phyloP scores from a whole-genome alignment of 2,329 filamentous ascomycete species.

The Exophiala viscosa region DNA sequence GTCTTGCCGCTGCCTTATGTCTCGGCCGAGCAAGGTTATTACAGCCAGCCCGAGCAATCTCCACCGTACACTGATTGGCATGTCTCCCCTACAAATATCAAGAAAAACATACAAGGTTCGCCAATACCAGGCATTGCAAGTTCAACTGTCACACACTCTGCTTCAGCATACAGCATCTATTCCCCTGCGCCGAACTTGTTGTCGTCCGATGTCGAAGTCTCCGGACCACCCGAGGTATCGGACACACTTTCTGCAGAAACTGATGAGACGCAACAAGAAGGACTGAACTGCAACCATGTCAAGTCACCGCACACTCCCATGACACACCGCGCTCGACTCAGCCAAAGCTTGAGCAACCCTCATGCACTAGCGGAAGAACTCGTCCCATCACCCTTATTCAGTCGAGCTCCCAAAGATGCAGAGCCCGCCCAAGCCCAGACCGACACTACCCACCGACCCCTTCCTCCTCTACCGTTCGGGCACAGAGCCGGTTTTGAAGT shows the following conservation, averaged over 20 bases:
- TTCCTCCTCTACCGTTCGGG: constrained; percentile 25
- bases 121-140: background rate
- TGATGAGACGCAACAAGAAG: background rate
- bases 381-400: constrained; percentile 27
- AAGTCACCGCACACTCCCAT: background rate
- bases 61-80: constrained; percentile 1
- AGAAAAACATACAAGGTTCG: background rate
- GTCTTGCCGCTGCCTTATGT: constrained; percentile 23
- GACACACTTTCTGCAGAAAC: background rate
- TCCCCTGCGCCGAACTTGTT: constrained; percentile 1
- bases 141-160: background rate
- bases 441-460: constrained; percentile 3
- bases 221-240: background rate
- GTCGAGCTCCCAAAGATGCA: constrained; percentile 14
- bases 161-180: constrained; percentile 7
- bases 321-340: constrained; percentile 18
- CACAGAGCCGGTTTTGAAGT: constrained; percentile 20
- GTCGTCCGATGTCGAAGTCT: background rate
- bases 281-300: background rate
- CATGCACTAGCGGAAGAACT: constrained; percentile 25
- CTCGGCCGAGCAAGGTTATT: constrained; percentile 7
- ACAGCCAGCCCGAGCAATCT: constrained; percentile 12
- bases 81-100: background rate
- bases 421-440: background rate
- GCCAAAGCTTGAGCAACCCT: constrained; percentile 18